Evolutionary conservation across 495 filamentous ascomycete genomes (phyloP).

Genomic region (Podospora sp.): DNA sequence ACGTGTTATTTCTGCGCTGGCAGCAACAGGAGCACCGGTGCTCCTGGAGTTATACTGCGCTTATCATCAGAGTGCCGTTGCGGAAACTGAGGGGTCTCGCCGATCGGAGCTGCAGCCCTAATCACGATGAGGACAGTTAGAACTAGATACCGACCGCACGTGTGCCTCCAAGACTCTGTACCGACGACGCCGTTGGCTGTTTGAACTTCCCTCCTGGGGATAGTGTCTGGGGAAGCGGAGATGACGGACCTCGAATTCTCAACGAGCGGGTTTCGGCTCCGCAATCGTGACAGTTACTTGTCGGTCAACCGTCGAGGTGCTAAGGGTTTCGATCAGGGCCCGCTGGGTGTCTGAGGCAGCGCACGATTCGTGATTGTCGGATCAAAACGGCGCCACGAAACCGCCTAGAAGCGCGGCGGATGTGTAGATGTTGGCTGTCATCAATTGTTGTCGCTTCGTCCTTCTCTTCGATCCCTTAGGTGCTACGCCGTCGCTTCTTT

Average conservation of each 20-base stretch:
- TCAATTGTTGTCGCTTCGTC: background rate
- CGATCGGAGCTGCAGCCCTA: slow-evolving; percentile 1
- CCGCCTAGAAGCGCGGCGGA: background rate
- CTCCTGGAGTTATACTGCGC: slow-evolving; percentile 23
- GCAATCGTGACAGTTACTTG: slow-evolving; percentile 8
- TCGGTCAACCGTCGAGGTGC: background rate
- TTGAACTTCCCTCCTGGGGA: background rate
- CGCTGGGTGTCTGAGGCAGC: background rate
- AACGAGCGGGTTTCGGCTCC: background rate
- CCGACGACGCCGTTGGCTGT: background rate
- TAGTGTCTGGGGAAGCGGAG: slow-evolving; percentile 4
- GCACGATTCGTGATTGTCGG: background rate
- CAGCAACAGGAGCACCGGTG: slow-evolving; percentile 27
- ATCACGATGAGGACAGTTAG: background rate
- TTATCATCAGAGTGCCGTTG: slow-evolving; percentile 22
- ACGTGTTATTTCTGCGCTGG: background rate
- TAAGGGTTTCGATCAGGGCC: background rate
- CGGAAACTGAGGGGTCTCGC: slow-evolving; percentile 5
- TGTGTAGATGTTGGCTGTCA: background rate
- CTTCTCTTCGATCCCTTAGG: background rate
- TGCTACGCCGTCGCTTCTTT: background rate
- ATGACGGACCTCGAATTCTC: slow-evolving; percentile 14
- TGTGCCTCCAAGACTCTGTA: background rate
- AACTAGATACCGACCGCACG: background rate
- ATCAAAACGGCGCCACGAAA: background rate